Base-by-base conservation (phyloP, 495 filamentous ascomycete genomes). In the Margaritispora aquatica region DNA sequence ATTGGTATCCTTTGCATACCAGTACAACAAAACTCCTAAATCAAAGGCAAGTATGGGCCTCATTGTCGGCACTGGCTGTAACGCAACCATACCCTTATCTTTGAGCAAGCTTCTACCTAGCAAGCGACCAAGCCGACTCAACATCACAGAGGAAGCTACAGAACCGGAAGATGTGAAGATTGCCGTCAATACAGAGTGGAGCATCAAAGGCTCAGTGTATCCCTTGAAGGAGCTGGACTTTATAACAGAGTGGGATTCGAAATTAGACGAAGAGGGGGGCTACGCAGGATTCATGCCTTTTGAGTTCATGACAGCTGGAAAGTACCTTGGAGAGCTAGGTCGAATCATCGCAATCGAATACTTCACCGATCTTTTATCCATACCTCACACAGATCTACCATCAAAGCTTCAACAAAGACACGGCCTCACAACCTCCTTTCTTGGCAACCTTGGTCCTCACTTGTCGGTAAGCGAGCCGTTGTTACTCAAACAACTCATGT, bases 121-220 rank as follows among this genome's bases (percentile, higher is more conserved):
- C 62, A 92, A 92, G 64, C 75, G 68, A 70, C 75, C 58, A 65
- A 70, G 47, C 70, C 76, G 48, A 68, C 64, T 52, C 55, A 69
- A 26, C 75, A 70, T 66, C 61, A 74, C 55, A 1, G 44, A 63
- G 10, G 79, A 78, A 2, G 23, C n/a, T 29, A 22, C 11, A 46
- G 1, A 74, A 82, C 38, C 76, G 73, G 31, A 76, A 84, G 58
- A 87, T 91, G 1, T 74, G 31, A 76, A 84, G 58, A 87, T 91
- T 2, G 81, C 91, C 0, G 80, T 94, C 44, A 94, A 95, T 71
- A 95, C 90, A 1, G 90, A 95, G 70, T 92, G 87, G 88, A 88
- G 86, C 52, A 92, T 95, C 59, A 84, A 82, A 2, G 90, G 90
- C 8, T 82, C 88, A 2, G 79, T 82, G 10, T 77, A 79, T 17